phyloP scores from a whole-genome alignment of 78 protist species.

The Bodo saltans region DNA sequence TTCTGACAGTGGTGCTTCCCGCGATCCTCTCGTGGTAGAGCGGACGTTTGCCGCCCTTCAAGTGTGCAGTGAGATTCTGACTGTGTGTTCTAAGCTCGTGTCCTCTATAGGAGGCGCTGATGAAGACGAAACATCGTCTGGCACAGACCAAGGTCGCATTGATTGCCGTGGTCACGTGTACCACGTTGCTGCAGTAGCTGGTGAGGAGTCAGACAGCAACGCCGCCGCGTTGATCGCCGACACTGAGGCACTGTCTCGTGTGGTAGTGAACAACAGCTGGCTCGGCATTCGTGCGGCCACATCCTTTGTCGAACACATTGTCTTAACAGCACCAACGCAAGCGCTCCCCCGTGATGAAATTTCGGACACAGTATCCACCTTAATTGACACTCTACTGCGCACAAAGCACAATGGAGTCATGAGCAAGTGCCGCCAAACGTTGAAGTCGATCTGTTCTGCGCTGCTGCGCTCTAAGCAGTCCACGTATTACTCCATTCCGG shows the following conservation, averaged over 20 bases:
- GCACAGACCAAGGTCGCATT: too few relatives aligned
- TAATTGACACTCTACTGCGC: neutral
- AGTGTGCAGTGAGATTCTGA: too few relatives aligned
- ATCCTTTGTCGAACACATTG: neutral
- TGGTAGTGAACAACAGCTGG: constrained; percentile 24
- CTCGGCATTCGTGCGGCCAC: neutral
- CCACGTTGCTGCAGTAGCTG: too few relatives aligned
- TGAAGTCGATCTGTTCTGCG: neutral
- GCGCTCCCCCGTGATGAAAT: neutral
- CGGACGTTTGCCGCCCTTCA: too few relatives aligned
- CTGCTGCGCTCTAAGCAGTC: neutral
- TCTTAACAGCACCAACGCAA: neutral
- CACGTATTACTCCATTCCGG: neutral
- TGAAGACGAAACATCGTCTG: too few relatives aligned
- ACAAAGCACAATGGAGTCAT: constrained; percentile 31
- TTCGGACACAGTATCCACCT: neutral
- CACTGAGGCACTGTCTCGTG: neutral
- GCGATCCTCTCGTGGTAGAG: too few relatives aligned
- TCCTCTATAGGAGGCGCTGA: too few relatives aligned
- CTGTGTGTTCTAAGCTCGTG: too few relatives aligned
- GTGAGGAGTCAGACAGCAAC: too few relatives aligned
- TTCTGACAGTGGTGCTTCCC: too few relatives aligned
- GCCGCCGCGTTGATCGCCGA: too few relatives aligned
- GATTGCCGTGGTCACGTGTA: neutral
- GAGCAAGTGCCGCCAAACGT: neutral